Evolutionary conservation across 73 alveolate genomes (phyloP).

Genomic region (Paramecium octaurelia): DNA sequence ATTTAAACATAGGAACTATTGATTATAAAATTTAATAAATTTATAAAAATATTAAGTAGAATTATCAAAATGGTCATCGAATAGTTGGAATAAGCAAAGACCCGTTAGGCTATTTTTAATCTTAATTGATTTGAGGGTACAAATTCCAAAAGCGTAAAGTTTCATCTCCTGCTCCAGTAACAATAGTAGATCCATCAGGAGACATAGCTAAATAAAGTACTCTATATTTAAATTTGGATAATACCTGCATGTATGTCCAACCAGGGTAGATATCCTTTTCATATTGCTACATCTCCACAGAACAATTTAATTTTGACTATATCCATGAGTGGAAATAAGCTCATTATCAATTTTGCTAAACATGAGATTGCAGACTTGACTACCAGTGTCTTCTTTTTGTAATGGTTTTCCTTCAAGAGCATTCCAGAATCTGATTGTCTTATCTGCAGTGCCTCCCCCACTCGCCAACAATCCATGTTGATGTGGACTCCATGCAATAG

Average conservation of each 20-base stretch:
- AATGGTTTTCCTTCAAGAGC: conserved; percentile 78
- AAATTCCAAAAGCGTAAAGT: conserved; percentile 79
- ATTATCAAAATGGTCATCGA: background rate
- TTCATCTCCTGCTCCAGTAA: conserved; percentile 88
- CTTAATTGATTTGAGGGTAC: conserved; percentile 51
- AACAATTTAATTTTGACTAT: conserved; percentile 92
- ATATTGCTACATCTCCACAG: conserved; percentile 94
- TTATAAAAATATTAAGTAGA: background rate
- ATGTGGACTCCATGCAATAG: conserved; percentile 99
- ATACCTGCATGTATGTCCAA: conserved; percentile 72
- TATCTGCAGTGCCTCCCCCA: conserved; percentile 99
- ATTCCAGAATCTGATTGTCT: conserved; percentile 99
- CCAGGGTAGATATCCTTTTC: conserved; percentile 91
- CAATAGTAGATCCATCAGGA: conserved; percentile 82
- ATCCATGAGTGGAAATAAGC: conserved; percentile 98
- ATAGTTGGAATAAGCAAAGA: background rate
- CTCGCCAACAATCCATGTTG: conserved; percentile 95
- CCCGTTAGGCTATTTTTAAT: background rate
- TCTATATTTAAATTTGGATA: background rate
- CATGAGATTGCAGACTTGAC: conserved; percentile 96
- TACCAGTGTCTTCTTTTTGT: conserved; percentile 93
- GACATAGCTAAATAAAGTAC: conserved; percentile 70
- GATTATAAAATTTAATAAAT: background rate
- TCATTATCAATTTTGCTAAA: conserved; percentile 96
- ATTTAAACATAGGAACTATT: too few species aligned